Evolutionary conservation across 805 yeast species (phyloP).

Genomic region (Sugiyamaella boreocaroliniensis): DNA sequence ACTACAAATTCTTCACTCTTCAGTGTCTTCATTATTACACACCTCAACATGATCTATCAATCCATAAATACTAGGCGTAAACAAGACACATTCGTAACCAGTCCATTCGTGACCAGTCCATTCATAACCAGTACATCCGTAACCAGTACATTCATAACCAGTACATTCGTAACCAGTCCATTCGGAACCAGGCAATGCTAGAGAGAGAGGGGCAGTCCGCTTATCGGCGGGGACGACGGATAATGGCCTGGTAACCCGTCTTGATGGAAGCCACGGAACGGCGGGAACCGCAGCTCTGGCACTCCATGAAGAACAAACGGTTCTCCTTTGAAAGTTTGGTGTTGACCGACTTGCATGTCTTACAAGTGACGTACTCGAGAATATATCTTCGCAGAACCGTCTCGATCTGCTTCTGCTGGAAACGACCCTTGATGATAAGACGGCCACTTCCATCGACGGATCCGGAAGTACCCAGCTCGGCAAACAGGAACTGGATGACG

Average conservation of each 20-base stretch:
- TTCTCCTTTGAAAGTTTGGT: slow-evolving; percentile 95
- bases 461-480: slow-evolving; percentile 99
- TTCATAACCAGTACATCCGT: too few species aligned
- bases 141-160: too few species aligned
- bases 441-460: slow-evolving; percentile 97
- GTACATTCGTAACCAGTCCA: too few species aligned
- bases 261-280: slow-evolving; percentile 95
- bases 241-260: slow-evolving; percentile 96
- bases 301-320: slow-evolving; percentile 94
- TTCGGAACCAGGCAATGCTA: too few species aligned
- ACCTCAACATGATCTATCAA: too few species aligned
- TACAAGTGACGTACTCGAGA: slow-evolving; percentile 95
- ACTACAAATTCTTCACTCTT: too few species aligned
- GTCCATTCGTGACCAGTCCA: too few species aligned
- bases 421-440: slow-evolving; percentile 94
- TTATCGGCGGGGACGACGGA: slow-evolving; percentile 24
- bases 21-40: too few species aligned
- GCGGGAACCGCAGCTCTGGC: slow-evolving; percentile 96
- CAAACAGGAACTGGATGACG: slow-evolving; percentile 91
- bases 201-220: background rate
- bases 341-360: slow-evolving; percentile 97
- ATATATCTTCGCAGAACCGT: slow-evolving; percentile 93
- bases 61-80: too few species aligned
- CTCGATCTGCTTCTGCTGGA: slow-evolving; percentile 96
- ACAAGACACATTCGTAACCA: too few species aligned